Evolutionary conservation across 257 asterid genomes (phyloP).

Genomic region (Solanum lycopersicoides): DNA sequence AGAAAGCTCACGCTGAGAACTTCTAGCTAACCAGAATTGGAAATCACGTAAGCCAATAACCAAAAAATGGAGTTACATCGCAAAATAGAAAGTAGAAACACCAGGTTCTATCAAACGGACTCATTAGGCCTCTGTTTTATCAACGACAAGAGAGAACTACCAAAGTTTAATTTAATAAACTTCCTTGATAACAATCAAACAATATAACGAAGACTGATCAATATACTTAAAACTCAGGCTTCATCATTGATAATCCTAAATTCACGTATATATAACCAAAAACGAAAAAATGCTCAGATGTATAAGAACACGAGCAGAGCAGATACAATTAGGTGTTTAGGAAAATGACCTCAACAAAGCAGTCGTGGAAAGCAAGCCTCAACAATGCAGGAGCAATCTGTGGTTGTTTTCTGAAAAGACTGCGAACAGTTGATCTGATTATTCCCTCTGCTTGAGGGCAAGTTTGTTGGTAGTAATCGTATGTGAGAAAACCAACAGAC

Average conservation of each 20-base stretch:
- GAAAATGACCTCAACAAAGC: slow-evolving; percentile 44
- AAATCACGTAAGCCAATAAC: neutral
- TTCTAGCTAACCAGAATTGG: neutral
- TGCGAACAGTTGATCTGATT: slow-evolving; percentile 27
- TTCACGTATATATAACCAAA: neutral
- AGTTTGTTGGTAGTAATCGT: slow-evolving; percentile 45
- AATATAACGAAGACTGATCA: neutral
- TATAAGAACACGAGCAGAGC: neutral
- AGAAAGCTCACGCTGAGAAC: neutral
- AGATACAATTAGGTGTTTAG: neutral
- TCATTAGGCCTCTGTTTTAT: neutral
- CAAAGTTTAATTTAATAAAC: neutral
- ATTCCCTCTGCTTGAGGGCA: slow-evolving; percentile 53
- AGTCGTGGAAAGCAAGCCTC: slow-evolving; percentile 60
- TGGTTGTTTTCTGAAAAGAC: slow-evolving; percentile 15
- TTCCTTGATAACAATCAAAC: neutral
- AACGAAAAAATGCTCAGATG: neutral
- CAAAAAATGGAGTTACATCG: neutral
- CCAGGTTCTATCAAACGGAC: neutral
- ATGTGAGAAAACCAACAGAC: slow-evolving; percentile 12
- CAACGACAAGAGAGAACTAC: neutral
- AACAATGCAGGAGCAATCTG: slow-evolving; percentile 43
- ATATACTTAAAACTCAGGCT: neutral
- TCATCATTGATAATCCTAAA: neutral
- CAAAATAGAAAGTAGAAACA: too few species aligned